A percentile compares a stretch with the other conserved stretches of the same genome.
phyloP scores from a whole-genome alignment of 139 green algal species.

The Coelastrella sp. region DNA sequence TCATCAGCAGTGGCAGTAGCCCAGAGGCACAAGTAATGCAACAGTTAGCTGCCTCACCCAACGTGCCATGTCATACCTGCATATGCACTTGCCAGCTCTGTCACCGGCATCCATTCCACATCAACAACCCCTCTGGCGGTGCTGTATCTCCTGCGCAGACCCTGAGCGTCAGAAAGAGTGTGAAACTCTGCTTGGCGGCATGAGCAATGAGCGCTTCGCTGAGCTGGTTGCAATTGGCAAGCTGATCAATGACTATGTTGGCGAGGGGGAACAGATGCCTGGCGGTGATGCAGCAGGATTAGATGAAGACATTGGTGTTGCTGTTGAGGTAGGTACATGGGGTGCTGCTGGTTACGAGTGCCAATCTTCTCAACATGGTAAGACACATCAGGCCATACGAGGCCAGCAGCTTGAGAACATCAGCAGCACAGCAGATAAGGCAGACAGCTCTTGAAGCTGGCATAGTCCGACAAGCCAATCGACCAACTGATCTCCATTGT shows the following conservation, averaged over 20 bases:
- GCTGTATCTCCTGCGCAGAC: constrained; percentile 21
- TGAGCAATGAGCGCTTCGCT: constrained; percentile 85
- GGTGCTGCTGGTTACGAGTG: neutral
- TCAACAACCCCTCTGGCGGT: neutral
- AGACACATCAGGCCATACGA: no score
- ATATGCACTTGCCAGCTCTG: neutral
- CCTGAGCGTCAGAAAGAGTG: constrained; percentile 57
- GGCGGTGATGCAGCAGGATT: constrained; percentile 61
- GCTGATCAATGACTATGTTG: constrained; percentile 92
- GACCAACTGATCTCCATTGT: no score
- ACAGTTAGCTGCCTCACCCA: no score
- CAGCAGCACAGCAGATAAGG: no score
- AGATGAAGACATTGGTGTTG: constrained; percentile 96
- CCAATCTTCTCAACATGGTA: no score
- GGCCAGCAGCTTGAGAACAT: no score
- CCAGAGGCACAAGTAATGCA: no score
- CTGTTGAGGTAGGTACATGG: constrained; percentile 77
- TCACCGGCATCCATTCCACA: neutral
- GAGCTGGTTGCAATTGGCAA: constrained; percentile 91
- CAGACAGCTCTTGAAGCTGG: no score
- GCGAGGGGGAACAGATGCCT: constrained; percentile 61
- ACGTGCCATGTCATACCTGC: no score
- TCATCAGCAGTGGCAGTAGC: no score
- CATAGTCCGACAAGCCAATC: no score
- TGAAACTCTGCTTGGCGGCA: constrained; percentile 45